A percentile compares a stretch with the other conserved stretches of the same genome.
Evolutionary conservation across 1,139 yeast genomes (phyloP).

Genomic region (Barnettozyma hawaiiensis): DNA sequence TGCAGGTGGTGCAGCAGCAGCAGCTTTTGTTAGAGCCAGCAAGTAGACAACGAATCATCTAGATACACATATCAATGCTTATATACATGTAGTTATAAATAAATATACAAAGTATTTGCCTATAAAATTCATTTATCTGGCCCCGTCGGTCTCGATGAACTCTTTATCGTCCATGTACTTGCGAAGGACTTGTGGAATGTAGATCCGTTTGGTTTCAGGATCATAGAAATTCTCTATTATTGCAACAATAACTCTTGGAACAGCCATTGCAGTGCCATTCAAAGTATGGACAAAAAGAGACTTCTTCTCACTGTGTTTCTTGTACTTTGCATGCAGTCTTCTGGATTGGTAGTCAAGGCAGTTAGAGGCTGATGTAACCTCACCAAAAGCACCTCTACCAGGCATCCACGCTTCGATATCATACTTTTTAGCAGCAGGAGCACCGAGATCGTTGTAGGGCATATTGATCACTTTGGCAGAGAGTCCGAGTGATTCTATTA

Average conservation of each 20-base stretch:
- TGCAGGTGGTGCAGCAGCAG: conserved; percentile 28
- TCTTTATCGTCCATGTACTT: conserved; percentile 55
- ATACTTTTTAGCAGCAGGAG: conserved; percentile 87
- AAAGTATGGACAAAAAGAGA: conserved; percentile 67
- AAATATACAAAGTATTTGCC: too few species aligned
- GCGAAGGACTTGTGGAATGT: conserved; percentile 63
- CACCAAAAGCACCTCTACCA: conserved; percentile 92
- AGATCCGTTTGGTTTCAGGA: conserved; percentile 44
- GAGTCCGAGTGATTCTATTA: conserved; percentile 65
- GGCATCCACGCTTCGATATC: conserved; percentile 99
- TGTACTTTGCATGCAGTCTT: conserved; percentile 63
- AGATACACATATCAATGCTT: background rate
- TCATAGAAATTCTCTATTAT: conserved; percentile 81
- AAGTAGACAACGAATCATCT: background rate
- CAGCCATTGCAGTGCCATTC: conserved; percentile 95
- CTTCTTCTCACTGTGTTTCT: conserved; percentile 31
- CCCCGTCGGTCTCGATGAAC: conserved; percentile 14
- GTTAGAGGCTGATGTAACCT: conserved; percentile 83
- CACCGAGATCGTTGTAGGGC: conserved; percentile 89
- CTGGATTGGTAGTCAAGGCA: conserved; percentile 91
- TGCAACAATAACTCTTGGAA: conserved; percentile 87
- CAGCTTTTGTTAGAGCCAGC: conserved; percentile 21
- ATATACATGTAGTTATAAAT: background rate
- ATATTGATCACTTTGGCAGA: conserved; percentile 78
- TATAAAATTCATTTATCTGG: background rate